Evolutionary conservation across 106 monocot species (phyloP), one percentile per base, ranked within the genome.

Genomic region (Xerophyta viscosa): DNA sequence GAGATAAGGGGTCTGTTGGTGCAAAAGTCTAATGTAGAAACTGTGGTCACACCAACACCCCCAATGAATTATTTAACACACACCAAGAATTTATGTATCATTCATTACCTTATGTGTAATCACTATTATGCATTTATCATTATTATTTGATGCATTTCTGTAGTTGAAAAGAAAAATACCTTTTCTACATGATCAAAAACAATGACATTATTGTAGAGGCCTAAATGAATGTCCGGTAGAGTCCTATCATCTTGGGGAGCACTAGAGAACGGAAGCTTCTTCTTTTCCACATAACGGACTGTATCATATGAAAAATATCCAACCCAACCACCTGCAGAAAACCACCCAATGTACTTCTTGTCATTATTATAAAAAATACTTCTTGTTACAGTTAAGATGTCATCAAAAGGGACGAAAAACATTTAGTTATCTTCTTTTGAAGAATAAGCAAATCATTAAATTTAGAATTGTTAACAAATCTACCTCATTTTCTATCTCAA

Each of bases 141-240:
- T 33, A 6, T 7, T 18, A 17, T 2, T 46, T 19, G 7, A 19
- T 13, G 20, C 2, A 18, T 19, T 46, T 46, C 3, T 46, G 46
- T 46, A 46, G 20, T 20, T 46, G n/a, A 46, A 46, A 46, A 46
- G 7, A 46, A 14, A 46, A 18, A 30, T 66, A 96, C 94, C 88
- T 96, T 96, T 56, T 96, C 88, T 27, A 89, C 94, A 46, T 96
- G 80, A 70, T 96, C 88, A 72, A 96, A 96, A 18, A 96, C 84
- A 56, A 96, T 73, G 18, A 88, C 81, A 59, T 96, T 76, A 54
- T 76, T 85, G 58, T 96, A 96, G 36, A 96, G 85, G 31, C 94
- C 88, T 41, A 96, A 63, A 37, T 96, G 94, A 54, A 96, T 47
- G 50, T 96, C 94, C 41, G 94, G 88, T 24, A 96, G 81, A 54